These are phyloP conservation scores for Tylopilus plumbeoviolaceoides DNA, from an alignment of 768 basidiomycete species.

Conservation along the genomic window DNA sequence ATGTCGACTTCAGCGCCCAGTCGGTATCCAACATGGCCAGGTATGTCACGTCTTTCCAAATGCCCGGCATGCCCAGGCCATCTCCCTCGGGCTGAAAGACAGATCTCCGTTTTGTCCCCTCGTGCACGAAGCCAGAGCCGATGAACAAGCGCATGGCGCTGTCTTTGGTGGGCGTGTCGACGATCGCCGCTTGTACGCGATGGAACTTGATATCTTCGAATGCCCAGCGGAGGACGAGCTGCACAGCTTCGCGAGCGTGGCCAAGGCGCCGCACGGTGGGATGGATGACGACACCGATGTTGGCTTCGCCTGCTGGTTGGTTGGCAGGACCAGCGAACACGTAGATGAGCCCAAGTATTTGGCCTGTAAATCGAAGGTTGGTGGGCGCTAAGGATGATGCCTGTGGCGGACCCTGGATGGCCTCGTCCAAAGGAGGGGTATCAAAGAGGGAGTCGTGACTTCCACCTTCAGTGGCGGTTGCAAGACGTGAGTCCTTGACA, in stretches of 20 bases:
- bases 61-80: conserved; percentile 33
- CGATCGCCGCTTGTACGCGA: conserved; percentile 38
- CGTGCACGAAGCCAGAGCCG: conserved; percentile 49
- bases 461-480: too few relatives aligned
- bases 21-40: conserved; percentile 61
- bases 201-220: conserved; percentile 37
- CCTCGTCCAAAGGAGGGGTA: background rate
- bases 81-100: conserved; percentile 40
- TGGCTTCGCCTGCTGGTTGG: conserved; percentile 39
- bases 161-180: conserved; percentile 43
- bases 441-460: background rate
- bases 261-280: conserved; percentile 37
- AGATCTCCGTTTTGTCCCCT: conserved; percentile 57
- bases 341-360: conserved; percentile 25
- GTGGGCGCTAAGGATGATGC: background rate
- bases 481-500: background rate
- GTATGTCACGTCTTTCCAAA: conserved; percentile 60
- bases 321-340: conserved; percentile 19
- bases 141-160: conserved; percentile 47
- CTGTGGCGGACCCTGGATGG: too few relatives aligned
- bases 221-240: conserved; percentile 42
- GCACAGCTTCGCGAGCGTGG: conserved; percentile 44
- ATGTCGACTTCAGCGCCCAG: conserved; percentile 40
- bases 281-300: conserved; percentile 51
- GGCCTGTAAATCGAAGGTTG: background rate